A percentile compares a stretch with the other conserved stretches of the same genome.
These are phyloP conservation scores for Filobasidium wieringae DNA, from an alignment of 768 basidiomycete species.

Conservation along the genomic window DNA sequence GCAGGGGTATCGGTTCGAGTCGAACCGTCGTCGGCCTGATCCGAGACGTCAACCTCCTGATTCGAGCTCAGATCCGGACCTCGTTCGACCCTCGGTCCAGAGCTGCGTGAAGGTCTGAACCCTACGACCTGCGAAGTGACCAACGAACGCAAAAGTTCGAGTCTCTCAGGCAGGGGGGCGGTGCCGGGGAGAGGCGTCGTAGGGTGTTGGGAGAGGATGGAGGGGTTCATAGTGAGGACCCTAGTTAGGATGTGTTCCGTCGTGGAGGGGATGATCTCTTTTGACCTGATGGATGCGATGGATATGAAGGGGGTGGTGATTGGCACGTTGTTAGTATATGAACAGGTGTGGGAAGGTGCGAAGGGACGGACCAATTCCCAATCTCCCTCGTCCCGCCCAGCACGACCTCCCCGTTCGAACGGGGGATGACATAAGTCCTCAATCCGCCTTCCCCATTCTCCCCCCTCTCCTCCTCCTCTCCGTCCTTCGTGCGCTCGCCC, in stretches of 20 bases:
- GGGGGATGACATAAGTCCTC: constrained; percentile 38
- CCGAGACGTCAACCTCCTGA: neutral
- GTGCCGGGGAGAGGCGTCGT: constrained; percentile 9
- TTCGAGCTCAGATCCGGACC: constrained; percentile 10
- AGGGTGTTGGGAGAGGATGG: constrained; percentile 7
- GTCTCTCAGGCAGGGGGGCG: constrained; percentile 1
- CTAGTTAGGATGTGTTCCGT: constrained; percentile 17
- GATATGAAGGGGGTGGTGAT: too few relatives aligned
- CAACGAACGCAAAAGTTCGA: neutral
- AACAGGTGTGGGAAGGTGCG: neutral
- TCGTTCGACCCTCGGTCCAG: constrained; percentile 26
- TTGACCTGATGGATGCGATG: neutral
- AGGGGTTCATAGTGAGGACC: neutral
- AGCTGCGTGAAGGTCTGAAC: constrained; percentile 30
- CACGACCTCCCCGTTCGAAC: constrained; percentile 34
- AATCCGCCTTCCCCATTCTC: constrained; percentile 26
- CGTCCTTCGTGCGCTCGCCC: too few relatives aligned
- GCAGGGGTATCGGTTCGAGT: too few relatives aligned
- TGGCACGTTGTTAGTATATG: neutral
- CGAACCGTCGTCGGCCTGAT: too few relatives aligned
- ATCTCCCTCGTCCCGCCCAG: constrained; percentile 37
- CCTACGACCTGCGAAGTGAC: constrained; percentile 20
- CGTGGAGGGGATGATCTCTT: constrained; percentile 16
- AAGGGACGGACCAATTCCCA: constrained; percentile 28
- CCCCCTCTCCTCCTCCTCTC: neutral